phyloP scores from a whole-genome alignment of 23 red algal genomes.

The Gracilaria vermiculophylla region DNA sequence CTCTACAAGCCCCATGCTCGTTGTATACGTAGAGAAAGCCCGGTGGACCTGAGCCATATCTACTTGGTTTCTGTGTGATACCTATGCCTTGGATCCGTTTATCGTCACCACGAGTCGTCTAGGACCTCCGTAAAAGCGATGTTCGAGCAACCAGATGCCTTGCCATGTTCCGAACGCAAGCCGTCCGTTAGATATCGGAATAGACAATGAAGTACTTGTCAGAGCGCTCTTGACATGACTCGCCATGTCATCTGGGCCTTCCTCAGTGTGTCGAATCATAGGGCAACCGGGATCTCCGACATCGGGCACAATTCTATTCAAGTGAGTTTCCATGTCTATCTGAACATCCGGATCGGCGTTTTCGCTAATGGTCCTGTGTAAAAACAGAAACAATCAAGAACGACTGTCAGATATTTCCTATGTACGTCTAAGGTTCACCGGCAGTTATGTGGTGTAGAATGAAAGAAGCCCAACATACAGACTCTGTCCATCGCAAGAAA shows the following conservation, averaged over 20 bases:
- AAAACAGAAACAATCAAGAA: background rate
- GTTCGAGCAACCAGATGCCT: constrained; percentile 71
- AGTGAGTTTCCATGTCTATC: constrained; percentile 62
- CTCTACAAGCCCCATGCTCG: no score
- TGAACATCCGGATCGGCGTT: constrained; percentile 75
- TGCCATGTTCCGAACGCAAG: constrained; percentile 80
- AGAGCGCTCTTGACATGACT: constrained; percentile 68
- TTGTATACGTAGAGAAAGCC: no score
- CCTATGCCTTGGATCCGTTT: constrained; percentile 26
- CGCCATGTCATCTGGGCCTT: constrained; percentile 77
- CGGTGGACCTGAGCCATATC: no score
- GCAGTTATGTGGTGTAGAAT: no score
- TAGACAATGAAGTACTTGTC: constrained; percentile 43
- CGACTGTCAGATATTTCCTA: background rate
- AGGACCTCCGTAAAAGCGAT: constrained; percentile 48
- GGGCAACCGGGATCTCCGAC: constrained; percentile 56
- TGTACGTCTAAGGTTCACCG: no score
- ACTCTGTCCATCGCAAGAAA: background rate
- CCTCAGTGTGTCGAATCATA: constrained; percentile 57
- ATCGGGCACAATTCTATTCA: constrained; percentile 64
- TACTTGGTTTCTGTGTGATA: no score
- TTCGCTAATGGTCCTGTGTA: constrained; percentile 63
- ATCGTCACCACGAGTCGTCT: constrained; percentile 52
- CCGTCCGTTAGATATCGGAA: constrained; percentile 61
- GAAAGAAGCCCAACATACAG: constrained; percentile 37